Evolutionary conservation across 208 protist species (phyloP), one percentile per base, ranked within the genome.

Genomic region (Leishmania braziliensis): DNA sequence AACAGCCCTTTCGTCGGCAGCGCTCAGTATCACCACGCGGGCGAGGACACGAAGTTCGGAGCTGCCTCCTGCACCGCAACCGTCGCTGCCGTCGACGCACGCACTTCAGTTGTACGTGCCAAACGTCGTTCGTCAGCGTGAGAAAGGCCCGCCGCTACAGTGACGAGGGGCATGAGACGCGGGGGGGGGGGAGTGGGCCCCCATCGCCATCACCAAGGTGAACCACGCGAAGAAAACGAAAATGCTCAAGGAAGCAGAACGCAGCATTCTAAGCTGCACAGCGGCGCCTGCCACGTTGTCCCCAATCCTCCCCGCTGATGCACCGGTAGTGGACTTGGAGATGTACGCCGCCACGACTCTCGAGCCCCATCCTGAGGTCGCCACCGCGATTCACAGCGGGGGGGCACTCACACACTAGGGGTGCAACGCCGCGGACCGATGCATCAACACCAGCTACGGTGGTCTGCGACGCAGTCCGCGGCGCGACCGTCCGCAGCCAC

Each of bases 41-140:
- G 1, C 12, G 50, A 43, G 29, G 43, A 43, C 50, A 26, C 14
- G 51, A 18, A 3, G 18, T 63, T 29, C 51, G 10, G 51, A 43
- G 18, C 23, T 5, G 16, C 73, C 73, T 33, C 54, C 53, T 58
- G 36, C 54, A 29, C 72, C 46, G 39, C 51, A 36, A 3, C 29
- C 53, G 51, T 18, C 39, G 71, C 16, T 39, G 26, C 43, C 14
- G 5, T 33, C 53, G 36, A 58, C 14, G 20, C 60, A 29, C 5
- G 50, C 43, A 16, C 36, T 85, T 23, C 23, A 72, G 60, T 74
- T 85, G 12, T 81, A 78, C 56, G 70, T 80, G 20, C 81, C 81
- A 5, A 74, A 53, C 14, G 77, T 85, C 1, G 72, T 65, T 23
- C 81, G 66, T 9, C 58, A 73, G 16, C 81, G 62, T 14, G 69